These are phyloP conservation scores for Durotheca rogersii DNA, from an alignment of 495 filamentous ascomycete genomes.

Conservation along the genomic window DNA sequence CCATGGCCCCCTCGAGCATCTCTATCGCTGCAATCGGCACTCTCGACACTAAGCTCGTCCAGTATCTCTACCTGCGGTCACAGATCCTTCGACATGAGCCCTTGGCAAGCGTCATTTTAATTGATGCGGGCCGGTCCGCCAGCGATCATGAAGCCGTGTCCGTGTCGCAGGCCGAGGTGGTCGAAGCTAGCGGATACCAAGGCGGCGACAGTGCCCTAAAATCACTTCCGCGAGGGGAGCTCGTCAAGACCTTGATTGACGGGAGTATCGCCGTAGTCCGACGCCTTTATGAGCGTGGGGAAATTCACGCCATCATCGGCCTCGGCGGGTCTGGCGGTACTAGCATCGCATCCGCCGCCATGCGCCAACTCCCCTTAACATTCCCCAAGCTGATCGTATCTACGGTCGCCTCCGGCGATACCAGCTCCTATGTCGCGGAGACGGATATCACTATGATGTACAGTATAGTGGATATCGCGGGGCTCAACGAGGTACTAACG, in stretches of 20 bases:
- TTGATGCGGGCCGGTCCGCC: slow-evolving; percentile 56
- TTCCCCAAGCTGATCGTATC: slow-evolving; percentile 70
- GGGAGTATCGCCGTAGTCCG: slow-evolving; percentile 40
- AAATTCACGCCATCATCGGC: slow-evolving; percentile 56
- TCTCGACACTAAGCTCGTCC: slow-evolving; percentile 65
- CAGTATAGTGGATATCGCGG: slow-evolving; percentile 68
- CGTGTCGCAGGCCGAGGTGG: slow-evolving; percentile 46
- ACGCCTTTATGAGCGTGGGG: slow-evolving; percentile 32
- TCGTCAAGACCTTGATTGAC: slow-evolving; percentile 52
- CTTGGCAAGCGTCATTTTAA: slow-evolving; percentile 45
- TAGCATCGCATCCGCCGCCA: slow-evolving; percentile 54
- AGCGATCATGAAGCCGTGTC: slow-evolving; percentile 47
- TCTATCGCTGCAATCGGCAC: slow-evolving; percentile 65
- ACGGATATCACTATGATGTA: slow-evolving; percentile 71
- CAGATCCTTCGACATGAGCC: slow-evolving; percentile 43
- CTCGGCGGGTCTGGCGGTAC: slow-evolving; percentile 63
- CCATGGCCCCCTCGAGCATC: slow-evolving; percentile 34
- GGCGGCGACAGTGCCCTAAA: slow-evolving; percentile 13
- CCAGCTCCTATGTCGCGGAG: slow-evolving; percentile 59
- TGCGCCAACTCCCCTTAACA: slow-evolving; percentile 61
- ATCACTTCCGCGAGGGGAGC: slow-evolving; percentile 46
- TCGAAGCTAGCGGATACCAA: slow-evolving; percentile 25
- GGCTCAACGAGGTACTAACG: slow-evolving; percentile 57
- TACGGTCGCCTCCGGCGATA: slow-evolving; percentile 65
- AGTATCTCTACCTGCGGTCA: slow-evolving; percentile 58